Base-by-base conservation (phyloP, 225 moss, liverwort and hornwort species). In the Thuidium tamariscinum region DNA sequence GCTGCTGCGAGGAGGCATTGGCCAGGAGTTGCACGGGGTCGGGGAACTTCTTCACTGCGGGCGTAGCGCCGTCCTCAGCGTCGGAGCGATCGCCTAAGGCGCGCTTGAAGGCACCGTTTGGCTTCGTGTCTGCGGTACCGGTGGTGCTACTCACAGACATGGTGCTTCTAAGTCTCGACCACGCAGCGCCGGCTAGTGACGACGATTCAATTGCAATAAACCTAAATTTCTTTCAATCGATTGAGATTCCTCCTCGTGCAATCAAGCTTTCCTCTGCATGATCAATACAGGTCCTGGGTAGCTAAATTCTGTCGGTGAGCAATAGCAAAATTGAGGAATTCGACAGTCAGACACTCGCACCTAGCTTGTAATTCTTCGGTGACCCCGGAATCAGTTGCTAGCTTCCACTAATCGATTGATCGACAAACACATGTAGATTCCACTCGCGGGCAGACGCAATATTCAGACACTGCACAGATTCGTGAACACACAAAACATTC, bases 11-110 rank as follows among this genome's bases (percentile, higher is more conserved):
- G 49, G 60, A 79, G 61, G 82, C 86, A 85, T 87, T 87, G 37
- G 95, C 95, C 73, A 97, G 49, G 44, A 88, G 71, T 75, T 93
- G 91, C 37, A 93, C 94, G 5, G 96, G 97, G 91, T 96, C 96
- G 0, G 81, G 85, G 84, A 93, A 91, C 39, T 94, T 93, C 84
- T 87, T 92, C 63, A 78, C 82, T 55, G 74, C 73, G 1, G 81
- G 89, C 61, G 81, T 67, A n/a, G 39, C 72, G 49, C 27, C 59
- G n/a, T 75, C 51, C 74, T 87, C 87, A 12, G 87, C 80, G 77
- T 90, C 89, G 21, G 76, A 71, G 48, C 87, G 89, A 52, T 88
- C 88, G 10, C 46, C 81, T 51, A 92, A 37, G 25, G 88, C 88
- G 27, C 89, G 91, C 86, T 91, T 92, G 74, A 74, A 89, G 7